phyloP scores from a whole-genome alignment of 148 eudicot genomes.

The Polygonum aviculare region DNA sequence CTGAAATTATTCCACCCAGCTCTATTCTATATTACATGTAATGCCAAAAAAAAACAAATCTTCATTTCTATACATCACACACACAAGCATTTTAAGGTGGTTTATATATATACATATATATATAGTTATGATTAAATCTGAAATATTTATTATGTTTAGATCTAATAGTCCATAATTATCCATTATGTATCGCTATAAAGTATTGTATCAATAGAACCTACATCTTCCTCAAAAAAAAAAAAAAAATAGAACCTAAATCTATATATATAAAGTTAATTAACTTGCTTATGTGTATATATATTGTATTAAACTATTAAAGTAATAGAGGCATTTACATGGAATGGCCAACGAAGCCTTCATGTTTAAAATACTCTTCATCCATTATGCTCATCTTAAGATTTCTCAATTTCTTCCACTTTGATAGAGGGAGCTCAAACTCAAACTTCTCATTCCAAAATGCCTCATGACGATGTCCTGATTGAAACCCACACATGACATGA shows the following conservation, averaged over 20 bases:
- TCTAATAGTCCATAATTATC: too few relatives aligned
- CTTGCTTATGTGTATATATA: not conserved
- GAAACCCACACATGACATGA: not conserved
- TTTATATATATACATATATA: too few relatives aligned
- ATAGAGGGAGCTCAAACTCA: constrained; percentile 4
- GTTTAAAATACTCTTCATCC: constrained; percentile 8
- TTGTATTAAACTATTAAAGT: not conserved
- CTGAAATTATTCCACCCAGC: not conserved
- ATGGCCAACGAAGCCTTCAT: constrained; percentile 6
- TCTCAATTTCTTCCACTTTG: not conserved
- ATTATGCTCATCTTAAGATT: constrained; percentile 15
- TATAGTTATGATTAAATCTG: too few relatives aligned
- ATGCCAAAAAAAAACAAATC: not conserved
- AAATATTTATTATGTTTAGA: too few relatives aligned
- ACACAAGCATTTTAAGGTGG: too few relatives aligned
- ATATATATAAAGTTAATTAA: too few relatives aligned
- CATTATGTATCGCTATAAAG: too few relatives aligned
- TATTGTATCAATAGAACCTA: too few relatives aligned
- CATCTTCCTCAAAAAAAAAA: too few relatives aligned
- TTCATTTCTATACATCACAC: not conserved
- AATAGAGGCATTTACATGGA: not conserved
- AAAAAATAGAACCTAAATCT: too few relatives aligned
- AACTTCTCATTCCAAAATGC: constrained; percentile 6
- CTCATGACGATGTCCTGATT: not conserved
- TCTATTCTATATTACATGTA: not conserved